Conservation (phyloP, 495 filamentous ascomycete species). For the Penicillium argentinense region DNA sequence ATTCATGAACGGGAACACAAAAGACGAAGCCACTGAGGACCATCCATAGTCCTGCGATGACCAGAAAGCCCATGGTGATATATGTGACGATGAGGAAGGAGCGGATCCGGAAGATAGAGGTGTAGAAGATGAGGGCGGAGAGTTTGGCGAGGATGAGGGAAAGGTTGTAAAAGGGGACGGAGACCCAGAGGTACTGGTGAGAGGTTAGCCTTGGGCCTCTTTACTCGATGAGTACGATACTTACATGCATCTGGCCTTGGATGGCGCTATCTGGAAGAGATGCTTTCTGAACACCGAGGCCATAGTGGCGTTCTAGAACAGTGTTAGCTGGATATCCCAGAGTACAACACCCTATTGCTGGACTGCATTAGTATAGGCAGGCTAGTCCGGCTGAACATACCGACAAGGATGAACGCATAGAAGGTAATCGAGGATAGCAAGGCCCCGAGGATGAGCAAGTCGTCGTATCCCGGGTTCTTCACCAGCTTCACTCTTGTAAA, state of each 20-base stretch:
- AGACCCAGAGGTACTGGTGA: conserved; percentile 35
- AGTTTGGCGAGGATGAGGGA: conserved; percentile 46
- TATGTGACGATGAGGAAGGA: conserved; percentile 28
- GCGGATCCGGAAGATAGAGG: conserved; percentile 37
- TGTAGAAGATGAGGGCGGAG: conserved; percentile 41
- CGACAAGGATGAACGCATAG: conserved; percentile 27
- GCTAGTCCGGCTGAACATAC: conserved; percentile 13
- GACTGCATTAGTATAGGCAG: background rate
- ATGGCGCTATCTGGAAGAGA: background rate
- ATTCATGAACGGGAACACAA: conserved; percentile 34
- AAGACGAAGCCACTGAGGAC: conserved; percentile 38
- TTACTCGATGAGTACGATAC: too few relatives aligned
- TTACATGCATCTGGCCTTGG: conserved; percentile 13
- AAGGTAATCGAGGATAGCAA: conserved; percentile 28
- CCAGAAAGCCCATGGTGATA: conserved; percentile 32
- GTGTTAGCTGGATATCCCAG: too few relatives aligned
- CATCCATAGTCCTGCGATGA: conserved; percentile 35
- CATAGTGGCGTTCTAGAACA: conserved; percentile 20
- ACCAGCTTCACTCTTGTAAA: conserved; percentile 31
- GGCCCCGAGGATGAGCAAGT: conserved; percentile 28
- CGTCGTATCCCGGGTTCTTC: conserved; percentile 37
- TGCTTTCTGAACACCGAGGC: conserved; percentile 6
- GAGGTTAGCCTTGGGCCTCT: conserved; percentile 2
- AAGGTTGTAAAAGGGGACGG: conserved; percentile 43
- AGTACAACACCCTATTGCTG: too few relatives aligned